Conservation (phyloP, 2,329 filamentous ascomycete genomes). For the Trichothecium sympodiale region DNA sequence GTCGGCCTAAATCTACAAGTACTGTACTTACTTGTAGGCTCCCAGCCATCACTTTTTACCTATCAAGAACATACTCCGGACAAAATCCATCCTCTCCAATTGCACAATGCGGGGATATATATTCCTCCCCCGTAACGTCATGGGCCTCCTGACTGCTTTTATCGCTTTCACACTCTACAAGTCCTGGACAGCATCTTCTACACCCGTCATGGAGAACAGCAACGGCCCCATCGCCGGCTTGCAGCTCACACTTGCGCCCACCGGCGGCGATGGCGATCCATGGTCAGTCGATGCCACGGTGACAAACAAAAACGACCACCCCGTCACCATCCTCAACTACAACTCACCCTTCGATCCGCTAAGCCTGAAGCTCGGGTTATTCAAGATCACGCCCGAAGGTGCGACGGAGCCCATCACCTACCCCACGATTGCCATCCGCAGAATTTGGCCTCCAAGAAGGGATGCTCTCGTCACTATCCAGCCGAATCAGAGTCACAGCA, state of each 20-base stretch:
- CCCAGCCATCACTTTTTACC: too few species aligned
- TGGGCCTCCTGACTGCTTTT: too few species aligned
- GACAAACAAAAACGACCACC: constrained; percentile 24
- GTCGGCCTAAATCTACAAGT: too few species aligned
- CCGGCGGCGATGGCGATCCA: constrained; percentile 18
- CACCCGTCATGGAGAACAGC: too few species aligned
- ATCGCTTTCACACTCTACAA: too few species aligned
- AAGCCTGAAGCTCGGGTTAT: constrained; percentile 28
- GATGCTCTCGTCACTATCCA: constrained; percentile 27
- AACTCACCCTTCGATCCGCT: constrained; percentile 33
- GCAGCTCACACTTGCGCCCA: constrained; percentile 20
- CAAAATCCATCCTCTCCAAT: too few species aligned
- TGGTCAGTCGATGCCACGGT: constrained; percentile 24
- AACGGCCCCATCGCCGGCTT: constrained; percentile 13
- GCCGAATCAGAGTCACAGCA: constrained; percentile 21
- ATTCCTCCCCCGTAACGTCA: too few species aligned
- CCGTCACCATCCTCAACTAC: constrained; percentile 31
- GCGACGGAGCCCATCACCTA: constrained; percentile 22
- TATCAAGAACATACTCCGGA: too few species aligned
- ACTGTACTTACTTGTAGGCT: too few species aligned
- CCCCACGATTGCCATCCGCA: constrained; percentile 23
- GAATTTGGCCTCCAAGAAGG: constrained; percentile 27
- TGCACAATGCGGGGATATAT: too few species aligned
- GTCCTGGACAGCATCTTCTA: too few species aligned
- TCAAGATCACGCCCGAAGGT: constrained; percentile 25